These are phyloP conservation scores for Lithocarpus polystachyus DNA, from an alignment of 306 rosid species.

Conservation along the genomic window DNA sequence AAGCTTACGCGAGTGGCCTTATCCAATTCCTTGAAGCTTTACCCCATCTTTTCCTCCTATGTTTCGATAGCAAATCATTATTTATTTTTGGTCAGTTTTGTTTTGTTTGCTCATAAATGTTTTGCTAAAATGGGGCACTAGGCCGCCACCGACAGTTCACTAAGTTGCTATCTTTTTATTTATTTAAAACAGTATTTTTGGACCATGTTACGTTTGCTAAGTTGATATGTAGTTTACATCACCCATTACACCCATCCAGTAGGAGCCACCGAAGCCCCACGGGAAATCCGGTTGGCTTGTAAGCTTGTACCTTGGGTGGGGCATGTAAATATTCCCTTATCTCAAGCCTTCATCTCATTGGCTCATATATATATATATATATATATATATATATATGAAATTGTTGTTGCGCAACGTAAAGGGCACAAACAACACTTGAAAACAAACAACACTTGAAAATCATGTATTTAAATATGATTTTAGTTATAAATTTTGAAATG, in stretches of 20 bases:
- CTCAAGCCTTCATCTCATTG: not conserved
- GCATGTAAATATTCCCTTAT: not conserved
- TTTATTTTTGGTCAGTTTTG: too few relatives aligned
- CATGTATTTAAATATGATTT: too few relatives aligned
- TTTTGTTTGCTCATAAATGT: not conserved
- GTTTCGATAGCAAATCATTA: too few relatives aligned
- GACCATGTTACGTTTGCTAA: too few relatives aligned
- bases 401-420: too few relatives aligned
- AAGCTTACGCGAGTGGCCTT: too few relatives aligned
- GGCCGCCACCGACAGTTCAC: slow-evolving; percentile 18
- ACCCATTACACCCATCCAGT: not conserved
- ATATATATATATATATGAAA: not conserved
- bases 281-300: slow-evolving; percentile 1
- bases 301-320: not conserved
- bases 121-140: not conserved
- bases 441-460: too few relatives aligned
- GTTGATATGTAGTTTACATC: not conserved
- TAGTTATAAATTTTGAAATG: too few relatives aligned
- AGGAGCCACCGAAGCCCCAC: slow-evolving; percentile 13
- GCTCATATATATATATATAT: not conserved
- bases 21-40: too few relatives aligned
- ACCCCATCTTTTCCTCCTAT: too few relatives aligned
- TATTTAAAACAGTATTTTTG: too few relatives aligned
- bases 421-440: too few relatives aligned
- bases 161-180: not conserved